These are phyloP conservation scores for button mushroom (Agaricus bisporus) DNA, from an alignment of 768 basidiomycete species.

Conservation along the genomic window DNA sequence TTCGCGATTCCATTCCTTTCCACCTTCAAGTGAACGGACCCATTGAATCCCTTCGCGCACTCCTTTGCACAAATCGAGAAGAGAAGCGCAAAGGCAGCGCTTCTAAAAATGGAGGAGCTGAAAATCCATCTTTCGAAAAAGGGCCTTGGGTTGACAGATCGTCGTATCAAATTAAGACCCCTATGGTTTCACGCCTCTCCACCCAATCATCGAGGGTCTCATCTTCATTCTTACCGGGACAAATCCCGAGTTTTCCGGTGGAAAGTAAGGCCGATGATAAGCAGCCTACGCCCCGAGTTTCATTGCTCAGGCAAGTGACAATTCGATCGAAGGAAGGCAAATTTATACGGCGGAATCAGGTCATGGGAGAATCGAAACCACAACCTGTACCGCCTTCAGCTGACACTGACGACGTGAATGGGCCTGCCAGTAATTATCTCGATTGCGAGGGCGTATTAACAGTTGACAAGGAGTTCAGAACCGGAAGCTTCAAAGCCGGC, in stretches of 20 bases:
- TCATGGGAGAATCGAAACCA: conserved; percentile 45
- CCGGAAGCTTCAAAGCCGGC: conserved; percentile 41
- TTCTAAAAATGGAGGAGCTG: background rate
- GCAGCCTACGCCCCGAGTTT: conserved; percentile 28
- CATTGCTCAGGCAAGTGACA: conserved; percentile 44
- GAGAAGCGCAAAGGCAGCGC: conserved; percentile 13
- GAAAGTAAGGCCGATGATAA: background rate
- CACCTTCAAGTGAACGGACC: conserved; percentile 55
- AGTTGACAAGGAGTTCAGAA: conserved; percentile 28
- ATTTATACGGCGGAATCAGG: conserved; percentile 31
- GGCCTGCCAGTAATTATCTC: conserved; percentile 29
- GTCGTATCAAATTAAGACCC: no score
- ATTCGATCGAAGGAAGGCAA: conserved; percentile 26
- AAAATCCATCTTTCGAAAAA: background rate
- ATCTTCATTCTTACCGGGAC: conserved; percentile 17
- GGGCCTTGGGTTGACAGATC: no score
- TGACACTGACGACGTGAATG: no score
- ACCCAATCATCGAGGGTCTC: conserved; percentile 14
- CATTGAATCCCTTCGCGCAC: conserved; percentile 36
- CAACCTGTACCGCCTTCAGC: conserved; percentile 34
- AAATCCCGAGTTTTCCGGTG: background rate
- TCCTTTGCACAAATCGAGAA: conserved; percentile 25
- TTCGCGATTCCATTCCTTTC: conserved; percentile 55
- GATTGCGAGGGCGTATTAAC: conserved; percentile 59
- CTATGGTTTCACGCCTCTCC: no score